A percentile compares a stretch with the other conserved stretches of the same genome.
Evolutionary conservation across 2,329 filamentous ascomycete species (phyloP).

Genomic region (Parastagonospora nodorum): DNA sequence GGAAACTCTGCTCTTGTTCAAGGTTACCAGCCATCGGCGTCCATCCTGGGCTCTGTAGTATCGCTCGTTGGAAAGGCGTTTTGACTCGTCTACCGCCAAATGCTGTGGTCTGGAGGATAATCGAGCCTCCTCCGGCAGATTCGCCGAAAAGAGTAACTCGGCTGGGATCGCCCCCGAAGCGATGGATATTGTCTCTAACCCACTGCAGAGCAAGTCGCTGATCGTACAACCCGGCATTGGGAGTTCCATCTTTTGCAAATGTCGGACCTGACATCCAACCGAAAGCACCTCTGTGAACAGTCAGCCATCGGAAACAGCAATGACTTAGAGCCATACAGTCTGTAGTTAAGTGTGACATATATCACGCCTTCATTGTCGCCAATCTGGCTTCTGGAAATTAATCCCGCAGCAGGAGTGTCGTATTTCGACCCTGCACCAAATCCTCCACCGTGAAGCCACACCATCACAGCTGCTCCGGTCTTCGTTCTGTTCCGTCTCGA

Average conservation of each 20-base stretch:
- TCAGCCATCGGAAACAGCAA: no score
- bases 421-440: conserved; percentile 21
- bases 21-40: neutral
- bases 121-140: conserved; percentile 40
- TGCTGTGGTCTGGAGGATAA: neutral
- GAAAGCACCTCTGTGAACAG: neutral
- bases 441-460: conserved; percentile 52
- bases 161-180: conserved; percentile 57
- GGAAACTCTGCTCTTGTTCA: neutral
- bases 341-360: conserved; percentile 3
- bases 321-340: conserved; percentile 6
- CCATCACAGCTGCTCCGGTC: conserved; percentile 12
- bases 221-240: conserved; percentile 50
- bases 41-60: neutral
- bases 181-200: conserved; percentile 54
- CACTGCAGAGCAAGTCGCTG: conserved; percentile 57
- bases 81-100: neutral
- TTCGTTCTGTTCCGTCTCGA: no score
- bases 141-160: conserved; percentile 40
- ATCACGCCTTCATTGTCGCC: neutral
- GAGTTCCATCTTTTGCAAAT: neutral
- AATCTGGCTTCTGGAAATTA: conserved; percentile 39
- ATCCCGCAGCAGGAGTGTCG: conserved; percentile 55
- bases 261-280: neutral
- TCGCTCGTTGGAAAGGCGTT: neutral